These are phyloP conservation scores for Oryza longistaminata DNA, from an alignment of 176 grass and related monocot genomes.

Conservation along the genomic window DNA sequence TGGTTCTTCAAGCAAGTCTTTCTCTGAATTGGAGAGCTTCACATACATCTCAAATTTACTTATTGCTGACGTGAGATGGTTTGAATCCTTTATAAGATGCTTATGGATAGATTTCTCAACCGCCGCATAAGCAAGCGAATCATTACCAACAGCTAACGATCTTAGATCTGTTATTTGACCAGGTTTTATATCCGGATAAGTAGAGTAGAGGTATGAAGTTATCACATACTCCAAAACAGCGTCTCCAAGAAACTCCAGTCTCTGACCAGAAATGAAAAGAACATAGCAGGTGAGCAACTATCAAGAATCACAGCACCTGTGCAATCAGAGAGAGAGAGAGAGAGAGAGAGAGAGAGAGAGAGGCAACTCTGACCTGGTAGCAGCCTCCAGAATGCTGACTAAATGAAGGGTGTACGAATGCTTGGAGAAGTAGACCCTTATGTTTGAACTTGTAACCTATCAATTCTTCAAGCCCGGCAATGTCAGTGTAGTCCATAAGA, in stretches of 20 bases:
- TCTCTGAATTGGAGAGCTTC: slow-evolving; percentile 65
- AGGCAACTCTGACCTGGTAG: slow-evolving; percentile 65
- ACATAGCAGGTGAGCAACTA: slow-evolving; percentile 32
- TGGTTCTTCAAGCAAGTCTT: slow-evolving; percentile 77
- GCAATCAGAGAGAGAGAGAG: background rate
- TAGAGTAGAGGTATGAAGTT: slow-evolving; percentile 84
- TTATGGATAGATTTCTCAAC: slow-evolving; percentile 65
- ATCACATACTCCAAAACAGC: slow-evolving; percentile 98
- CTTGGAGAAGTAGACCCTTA: slow-evolving; percentile 83
- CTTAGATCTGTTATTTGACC: slow-evolving; percentile 95
- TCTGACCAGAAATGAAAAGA: slow-evolving; percentile 63
- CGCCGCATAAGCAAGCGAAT: slow-evolving; percentile 71
- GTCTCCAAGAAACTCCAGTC: slow-evolving; percentile 95
- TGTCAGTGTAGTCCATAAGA: slow-evolving; percentile 45
- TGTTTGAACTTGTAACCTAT: slow-evolving; percentile 67
- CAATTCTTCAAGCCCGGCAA: slow-evolving; percentile 66
- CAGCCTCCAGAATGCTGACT: slow-evolving; percentile 83
- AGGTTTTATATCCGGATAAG: slow-evolving; percentile 84
- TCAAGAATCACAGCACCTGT: slow-evolving; percentile 30
- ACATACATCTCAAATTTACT: slow-evolving; percentile 73
- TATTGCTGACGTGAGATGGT: slow-evolving; percentile 51
- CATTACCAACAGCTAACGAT: slow-evolving; percentile 74
- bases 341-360: too few relatives aligned
- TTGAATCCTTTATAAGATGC: slow-evolving; percentile 87
- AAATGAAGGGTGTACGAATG: slow-evolving; percentile 83